These are phyloP conservation scores for Truncatella angustata DNA, from an alignment of 2,329 filamentous ascomycete species.

Conservation along the genomic window DNA sequence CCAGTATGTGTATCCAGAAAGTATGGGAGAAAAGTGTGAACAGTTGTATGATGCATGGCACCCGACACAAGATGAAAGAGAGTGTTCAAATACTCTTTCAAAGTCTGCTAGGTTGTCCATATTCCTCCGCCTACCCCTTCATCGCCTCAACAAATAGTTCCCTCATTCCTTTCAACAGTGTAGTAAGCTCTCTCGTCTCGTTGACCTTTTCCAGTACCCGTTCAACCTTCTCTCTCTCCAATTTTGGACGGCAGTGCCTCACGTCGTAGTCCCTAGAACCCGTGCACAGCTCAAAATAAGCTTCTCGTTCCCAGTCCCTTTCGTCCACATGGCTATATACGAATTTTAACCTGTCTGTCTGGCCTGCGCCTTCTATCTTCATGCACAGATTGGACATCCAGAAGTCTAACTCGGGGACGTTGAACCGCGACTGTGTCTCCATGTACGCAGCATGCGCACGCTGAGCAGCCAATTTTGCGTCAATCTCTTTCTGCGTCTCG, in stretches of 20 bases:
- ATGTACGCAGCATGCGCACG: slow-evolving; percentile 70
- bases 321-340: slow-evolving; percentile 85
- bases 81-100: too few relatives aligned
- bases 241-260: slow-evolving; percentile 74
- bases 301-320: slow-evolving; percentile 82
- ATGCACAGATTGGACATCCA: slow-evolving; percentile 92
- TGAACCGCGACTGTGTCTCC: slow-evolving; percentile 81
- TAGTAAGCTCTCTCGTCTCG: slow-evolving; percentile 71
- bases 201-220: slow-evolving; percentile 76
- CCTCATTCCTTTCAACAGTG: slow-evolving; percentile 78
- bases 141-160: slow-evolving; percentile 71
- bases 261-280: slow-evolving; percentile 82
- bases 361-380: slow-evolving; percentile 83
- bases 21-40: too few relatives aligned
- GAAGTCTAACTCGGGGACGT: slow-evolving; percentile 90
- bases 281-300: slow-evolving; percentile 89
- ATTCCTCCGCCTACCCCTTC: slow-evolving; percentile 44
- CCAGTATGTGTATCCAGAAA: too few relatives aligned
- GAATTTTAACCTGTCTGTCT: slow-evolving; percentile 84
- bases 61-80: too few relatives aligned
- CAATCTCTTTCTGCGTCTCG: slow-evolving; percentile 68
- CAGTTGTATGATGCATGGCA: too few relatives aligned
- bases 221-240: slow-evolving; percentile 76
- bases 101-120: too few relatives aligned
- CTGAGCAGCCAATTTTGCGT: slow-evolving; percentile 68